Evolutionary conservation across 75 land plant genomes (phyloP), one percentile per base, ranked within the genome.

Genomic region (Azolla pinnata): DNA sequence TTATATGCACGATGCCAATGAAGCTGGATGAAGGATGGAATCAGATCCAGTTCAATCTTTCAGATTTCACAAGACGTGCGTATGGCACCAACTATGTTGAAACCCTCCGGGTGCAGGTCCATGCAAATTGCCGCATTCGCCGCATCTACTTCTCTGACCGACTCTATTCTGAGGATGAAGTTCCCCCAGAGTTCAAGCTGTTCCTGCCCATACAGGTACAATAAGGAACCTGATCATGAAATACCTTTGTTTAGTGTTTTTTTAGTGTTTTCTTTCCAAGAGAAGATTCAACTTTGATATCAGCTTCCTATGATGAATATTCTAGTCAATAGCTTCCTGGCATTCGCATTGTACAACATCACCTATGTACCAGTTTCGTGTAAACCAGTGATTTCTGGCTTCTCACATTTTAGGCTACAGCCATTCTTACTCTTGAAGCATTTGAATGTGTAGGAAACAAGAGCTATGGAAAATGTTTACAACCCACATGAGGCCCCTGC

Each of bases 21-120:
- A 58, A 70, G 57, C 19, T 72, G 69, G 75, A 72, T 59, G 75
- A 72, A 33, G 75, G 75, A 23, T 72, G 75, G 75, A 72, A 72
- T 57, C 75, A 72, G 44, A 65, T 72, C 28, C 75, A 72, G 57
- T 67, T 72, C 25, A 72, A 72, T 55, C 75, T 72, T 27, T 42
- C 75, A 29, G 75, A 72, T 42, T 72, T 72, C 47, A 72, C 75
- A 20, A 72, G 75, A 44, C 71, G 75, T 60, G 75, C 75, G 17
- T 72, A 72, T 54, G 75, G 75, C 30, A 72, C 75, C 26, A 72
- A 72, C 51, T 72, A 72, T 51, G 75, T 72, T 27, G 75, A 72
- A 29, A 72, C 75, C 20, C 40, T 72, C 44, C 69, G 75, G 17
- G 70, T 72, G 31, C 75, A 72, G 54, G 69, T 72, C 44, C 75